Evolutionary conservation across 2,329 filamentous ascomycete genomes (phyloP).

Genomic region (Chaetomium globosum): DNA sequence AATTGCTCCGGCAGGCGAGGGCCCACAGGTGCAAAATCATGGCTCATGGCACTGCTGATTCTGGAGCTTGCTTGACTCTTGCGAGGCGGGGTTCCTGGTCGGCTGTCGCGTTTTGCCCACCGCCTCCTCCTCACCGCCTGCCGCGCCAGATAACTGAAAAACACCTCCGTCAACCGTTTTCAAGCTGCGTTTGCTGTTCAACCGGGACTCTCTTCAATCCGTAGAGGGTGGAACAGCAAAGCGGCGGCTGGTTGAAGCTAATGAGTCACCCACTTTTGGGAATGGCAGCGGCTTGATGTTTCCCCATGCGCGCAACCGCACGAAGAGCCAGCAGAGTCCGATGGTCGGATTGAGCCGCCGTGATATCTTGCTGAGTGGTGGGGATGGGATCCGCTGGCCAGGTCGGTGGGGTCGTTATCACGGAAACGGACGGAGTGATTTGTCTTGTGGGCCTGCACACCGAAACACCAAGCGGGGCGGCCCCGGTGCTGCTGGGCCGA

Average conservation of each 20-base stretch:
- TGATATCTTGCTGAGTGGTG: constrained; percentile 1
- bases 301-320: neutral
- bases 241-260: neutral
- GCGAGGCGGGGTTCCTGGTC: neutral
- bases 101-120: constrained; percentile 1
- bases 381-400: constrained; percentile 1
- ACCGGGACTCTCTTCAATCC: no score
- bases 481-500: no score
- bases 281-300: neutral
- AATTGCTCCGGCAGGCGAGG: constrained; percentile 12
- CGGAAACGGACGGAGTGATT: neutral
- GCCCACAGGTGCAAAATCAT: constrained; percentile 15
- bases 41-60: constrained; percentile 18
- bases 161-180: neutral
- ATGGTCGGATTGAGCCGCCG: constrained; percentile 7
- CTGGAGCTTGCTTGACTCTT: constrained; percentile 21
- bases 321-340: constrained; percentile 5
- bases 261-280: neutral
- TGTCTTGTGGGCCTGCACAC: constrained; percentile 4
- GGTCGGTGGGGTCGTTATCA: constrained; percentile 4
- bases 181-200: neutral
- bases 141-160: neutral
- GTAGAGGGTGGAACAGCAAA: neutral
- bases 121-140: constrained; percentile 18
- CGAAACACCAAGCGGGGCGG: neutral